Percentiles rank a stretch among this genome's conserved stretches.
Conservation (phyloP, 108 stramenopile genomes). For the Nitzschia inconspicua region DNA sequence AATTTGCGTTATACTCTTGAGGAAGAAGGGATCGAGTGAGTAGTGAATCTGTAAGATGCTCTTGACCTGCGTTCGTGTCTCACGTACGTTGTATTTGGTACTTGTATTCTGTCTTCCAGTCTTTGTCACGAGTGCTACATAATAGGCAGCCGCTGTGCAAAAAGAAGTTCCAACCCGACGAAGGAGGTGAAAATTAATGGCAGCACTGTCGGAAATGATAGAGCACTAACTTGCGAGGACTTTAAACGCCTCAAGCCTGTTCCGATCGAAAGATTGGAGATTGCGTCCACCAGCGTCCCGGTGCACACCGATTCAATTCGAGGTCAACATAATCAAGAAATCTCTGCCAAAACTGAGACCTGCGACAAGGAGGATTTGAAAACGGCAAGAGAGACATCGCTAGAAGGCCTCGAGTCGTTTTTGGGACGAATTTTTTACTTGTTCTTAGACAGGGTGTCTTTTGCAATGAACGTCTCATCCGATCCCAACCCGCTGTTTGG, state of each 20-base stretch:
- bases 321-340: too few relatives aligned
- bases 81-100: constrained; percentile 1
- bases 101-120: constrained; percentile 1
- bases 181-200: constrained; percentile 54
- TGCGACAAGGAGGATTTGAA: too few relatives aligned
- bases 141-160: constrained; percentile 45
- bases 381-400: too few relatives aligned
- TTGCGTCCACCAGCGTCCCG: too few relatives aligned
- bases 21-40: constrained; percentile 59
- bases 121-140: constrained; percentile 62
- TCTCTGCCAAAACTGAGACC: too few relatives aligned
- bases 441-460: too few relatives aligned
- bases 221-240: constrained; percentile 49
- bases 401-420: too few relatives aligned
- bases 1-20: constrained; percentile 49
- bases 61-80: neutral
- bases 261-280: constrained; percentile 35
- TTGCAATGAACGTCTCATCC: too few relatives aligned
- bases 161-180: constrained; percentile 14
- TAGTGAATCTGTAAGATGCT: neutral
- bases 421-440: too few relatives aligned
- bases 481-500: too few relatives aligned
- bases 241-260: constrained; percentile 67
- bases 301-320: too few relatives aligned
- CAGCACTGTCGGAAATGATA: constrained; percentile 27